phyloP scores from a whole-genome alignment of 768 basidiomycete genomes.

The Lentinus brumalis region DNA sequence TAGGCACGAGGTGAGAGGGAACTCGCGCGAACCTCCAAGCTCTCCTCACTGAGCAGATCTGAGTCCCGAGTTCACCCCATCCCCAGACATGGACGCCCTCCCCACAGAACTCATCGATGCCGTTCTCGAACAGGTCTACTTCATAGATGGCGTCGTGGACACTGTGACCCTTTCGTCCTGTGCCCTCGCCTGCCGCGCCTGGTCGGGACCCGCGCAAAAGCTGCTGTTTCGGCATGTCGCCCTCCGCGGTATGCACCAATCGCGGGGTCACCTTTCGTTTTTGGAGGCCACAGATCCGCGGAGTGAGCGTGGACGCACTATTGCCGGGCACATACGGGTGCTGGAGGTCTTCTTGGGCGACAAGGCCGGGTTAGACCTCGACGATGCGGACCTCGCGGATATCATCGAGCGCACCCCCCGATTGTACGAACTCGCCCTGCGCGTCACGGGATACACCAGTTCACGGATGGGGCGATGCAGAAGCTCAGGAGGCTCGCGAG shows the following conservation, averaged over 20 bases:
- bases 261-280: neutral
- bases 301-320: constrained; percentile 4
- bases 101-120: constrained; percentile 23
- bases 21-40: no score
- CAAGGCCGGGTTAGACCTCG: neutral
- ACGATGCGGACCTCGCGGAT: constrained; percentile 15
- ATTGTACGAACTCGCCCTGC: constrained; percentile 38
- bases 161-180: constrained; percentile 21
- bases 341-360: constrained; percentile 17
- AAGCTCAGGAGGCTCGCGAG: constrained; percentile 28
- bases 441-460: constrained; percentile 29
- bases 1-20: no score
- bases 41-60: no score
- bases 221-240: constrained; percentile 26
- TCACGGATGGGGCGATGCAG: constrained; percentile 25
- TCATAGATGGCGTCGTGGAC: constrained; percentile 20
- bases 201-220: constrained; percentile 24
- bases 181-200: constrained; percentile 22
- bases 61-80: neutral
- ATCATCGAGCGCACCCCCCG: constrained; percentile 31
- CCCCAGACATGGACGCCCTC: constrained; percentile 1
- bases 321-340: constrained; percentile 21
- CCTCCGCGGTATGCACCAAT: neutral
- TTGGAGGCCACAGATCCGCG: constrained; percentile 11
- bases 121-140: constrained; percentile 24